Evolutionary conservation across 1,284 basidiomycete species (phyloP).

Genomic region (Exobasidium cylindrosporum): DNA sequence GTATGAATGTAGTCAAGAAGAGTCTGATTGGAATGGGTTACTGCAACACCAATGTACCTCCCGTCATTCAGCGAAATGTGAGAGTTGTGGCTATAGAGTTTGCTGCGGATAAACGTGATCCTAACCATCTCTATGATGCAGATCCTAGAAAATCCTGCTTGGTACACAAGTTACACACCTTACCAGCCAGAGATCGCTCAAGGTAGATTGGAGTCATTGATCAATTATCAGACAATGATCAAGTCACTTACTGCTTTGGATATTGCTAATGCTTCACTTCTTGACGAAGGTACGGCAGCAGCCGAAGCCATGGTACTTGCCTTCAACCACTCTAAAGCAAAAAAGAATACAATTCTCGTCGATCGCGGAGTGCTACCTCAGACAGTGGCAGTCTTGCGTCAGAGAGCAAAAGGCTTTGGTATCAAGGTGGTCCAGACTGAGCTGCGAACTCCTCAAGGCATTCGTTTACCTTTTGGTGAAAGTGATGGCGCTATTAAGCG

Average conservation of each 20-base stretch:
- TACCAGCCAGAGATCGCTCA: slow-evolving; percentile 86
- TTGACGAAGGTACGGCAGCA: slow-evolving; percentile 53
- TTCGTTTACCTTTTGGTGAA: slow-evolving; percentile 40
- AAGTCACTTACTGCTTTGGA: slow-evolving; percentile 91
- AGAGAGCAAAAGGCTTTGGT: slow-evolving; percentile 51
- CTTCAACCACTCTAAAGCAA: slow-evolving; percentile 37
- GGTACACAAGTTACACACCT: slow-evolving; percentile 97
- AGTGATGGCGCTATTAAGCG: slow-evolving; percentile 61
- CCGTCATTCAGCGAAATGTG: slow-evolving; percentile 48
- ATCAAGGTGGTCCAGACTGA: slow-evolving; percentile 46
- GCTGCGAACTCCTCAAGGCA: slow-evolving; percentile 40
- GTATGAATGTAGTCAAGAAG: slow-evolving; percentile 76
- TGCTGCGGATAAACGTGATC: background rate
- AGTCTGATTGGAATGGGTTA: slow-evolving; percentile 99
- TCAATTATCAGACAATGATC: slow-evolving; percentile 97
- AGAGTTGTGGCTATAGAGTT: slow-evolving; percentile 16
- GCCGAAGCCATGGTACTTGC: slow-evolving; percentile 53
- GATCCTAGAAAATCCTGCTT: slow-evolving; percentile 90
- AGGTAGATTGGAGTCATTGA: slow-evolving; percentile 86
- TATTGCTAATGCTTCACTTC: slow-evolving; percentile 60
- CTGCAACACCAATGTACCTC: slow-evolving; percentile 60
- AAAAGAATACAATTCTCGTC: slow-evolving; percentile 50
- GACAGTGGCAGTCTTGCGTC: slow-evolving; percentile 50
- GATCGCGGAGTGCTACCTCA: slow-evolving; percentile 51
- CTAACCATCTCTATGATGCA: background rate